phyloP scores from a whole-genome alignment of 371 early-diverging fungal species.

The Actinomortierella ambigua region DNA sequence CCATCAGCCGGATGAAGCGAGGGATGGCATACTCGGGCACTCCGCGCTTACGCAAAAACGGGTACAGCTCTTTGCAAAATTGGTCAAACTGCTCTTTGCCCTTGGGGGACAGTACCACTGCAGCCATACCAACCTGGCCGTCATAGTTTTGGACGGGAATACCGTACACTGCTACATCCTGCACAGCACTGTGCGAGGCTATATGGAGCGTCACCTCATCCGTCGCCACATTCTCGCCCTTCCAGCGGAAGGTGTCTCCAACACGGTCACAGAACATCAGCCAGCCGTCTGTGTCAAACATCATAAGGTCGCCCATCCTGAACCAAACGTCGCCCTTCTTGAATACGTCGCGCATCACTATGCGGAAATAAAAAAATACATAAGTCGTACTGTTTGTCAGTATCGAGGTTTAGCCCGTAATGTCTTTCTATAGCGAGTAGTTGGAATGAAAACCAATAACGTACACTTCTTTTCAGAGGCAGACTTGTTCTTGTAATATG shows the following conservation, averaged over 20 bases:
- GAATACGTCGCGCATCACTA: constrained; percentile 3
- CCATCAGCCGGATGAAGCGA: constrained; percentile 12
- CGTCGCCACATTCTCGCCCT: constrained; percentile 65
- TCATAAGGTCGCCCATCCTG: constrained; percentile 68
- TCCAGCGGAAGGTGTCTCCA: constrained; percentile 75
- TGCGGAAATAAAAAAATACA: background rate
- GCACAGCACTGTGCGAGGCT: constrained; percentile 51
- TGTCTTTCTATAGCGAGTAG: background rate
- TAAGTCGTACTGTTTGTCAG: too few species aligned
- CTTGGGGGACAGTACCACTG: constrained; percentile 35
- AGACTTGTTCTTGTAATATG: constrained; percentile 1
- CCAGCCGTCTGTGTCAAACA: constrained; percentile 52
- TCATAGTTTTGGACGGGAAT: constrained; percentile 50
- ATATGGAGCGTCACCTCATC: constrained; percentile 62
- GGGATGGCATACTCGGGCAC: constrained; percentile 7
- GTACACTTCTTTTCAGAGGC: background rate
- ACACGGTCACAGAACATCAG: constrained; percentile 69
- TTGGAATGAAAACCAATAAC: too few species aligned
- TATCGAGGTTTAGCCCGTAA: too few species aligned
- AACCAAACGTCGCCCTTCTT: constrained; percentile 58
- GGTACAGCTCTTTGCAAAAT: too few species aligned
- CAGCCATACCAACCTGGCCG: constrained; percentile 74
- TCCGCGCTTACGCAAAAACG: constrained; percentile 3
- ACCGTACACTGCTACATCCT: constrained; percentile 65
- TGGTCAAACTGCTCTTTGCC: too few species aligned